phyloP scores from a whole-genome alignment of 192 early-diverging fungal genomes.

The Lobosporangium transversale region DNA sequence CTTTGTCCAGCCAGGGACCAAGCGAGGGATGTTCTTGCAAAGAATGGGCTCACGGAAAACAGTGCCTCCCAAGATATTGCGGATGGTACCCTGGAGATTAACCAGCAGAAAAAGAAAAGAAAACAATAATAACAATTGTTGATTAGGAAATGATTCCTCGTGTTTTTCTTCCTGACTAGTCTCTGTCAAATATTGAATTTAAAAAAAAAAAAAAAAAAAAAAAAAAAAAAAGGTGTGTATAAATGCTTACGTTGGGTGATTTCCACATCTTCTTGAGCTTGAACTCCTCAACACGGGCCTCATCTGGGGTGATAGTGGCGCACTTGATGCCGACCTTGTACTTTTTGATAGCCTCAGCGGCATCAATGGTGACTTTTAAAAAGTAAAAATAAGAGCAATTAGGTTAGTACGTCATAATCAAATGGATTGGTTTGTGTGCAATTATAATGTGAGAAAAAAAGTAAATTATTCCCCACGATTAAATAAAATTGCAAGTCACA shows the following conservation, averaged over 20 bases:
- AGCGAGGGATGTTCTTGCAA: conserved; percentile 88
- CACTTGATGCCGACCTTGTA: conserved; percentile 99
- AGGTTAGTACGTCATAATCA: neutral
- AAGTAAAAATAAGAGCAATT: neutral
- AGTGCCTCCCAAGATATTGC: conserved; percentile 95
- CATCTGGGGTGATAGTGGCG: conserved; percentile 97
- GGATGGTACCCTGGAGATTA: conserved; percentile 88
- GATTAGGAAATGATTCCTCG: no score
- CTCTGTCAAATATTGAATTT: neutral
- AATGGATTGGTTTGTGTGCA: neutral
- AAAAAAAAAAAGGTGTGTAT: neutral
- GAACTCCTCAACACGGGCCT: conserved; percentile 94
- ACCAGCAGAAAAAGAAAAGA: no score
- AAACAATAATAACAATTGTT: no score
- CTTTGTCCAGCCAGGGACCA: conserved; percentile 93
- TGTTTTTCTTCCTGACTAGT: neutral
- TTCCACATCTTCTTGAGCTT: conserved; percentile 97
- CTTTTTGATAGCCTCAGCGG: conserved; percentile 94
- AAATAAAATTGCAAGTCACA: no score
- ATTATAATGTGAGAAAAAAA: no score
- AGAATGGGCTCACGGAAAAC: conserved; percentile 98
- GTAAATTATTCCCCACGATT: no score
- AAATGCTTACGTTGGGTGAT: conserved; percentile 78
- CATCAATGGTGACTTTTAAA: conserved; percentile 82
- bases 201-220: neutral